phyloP scores from a whole-genome alignment of 2,329 filamentous ascomycete genomes.

The Pseudogymnoascus pannorum region DNA sequence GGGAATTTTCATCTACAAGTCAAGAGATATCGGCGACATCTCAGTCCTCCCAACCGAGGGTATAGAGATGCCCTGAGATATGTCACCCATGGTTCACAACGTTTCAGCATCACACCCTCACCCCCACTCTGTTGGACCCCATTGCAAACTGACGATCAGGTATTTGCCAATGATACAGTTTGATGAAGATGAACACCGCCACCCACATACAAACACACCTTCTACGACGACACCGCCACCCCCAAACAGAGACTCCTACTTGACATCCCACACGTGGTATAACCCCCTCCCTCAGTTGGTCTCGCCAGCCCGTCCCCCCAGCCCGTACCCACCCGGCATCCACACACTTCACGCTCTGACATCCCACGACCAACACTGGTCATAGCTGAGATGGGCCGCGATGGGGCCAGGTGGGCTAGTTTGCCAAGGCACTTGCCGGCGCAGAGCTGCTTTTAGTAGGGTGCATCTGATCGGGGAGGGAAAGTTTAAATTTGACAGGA shows the following conservation, averaged over 20 bases:
- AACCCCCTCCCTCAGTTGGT: neutral
- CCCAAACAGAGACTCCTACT: neutral
- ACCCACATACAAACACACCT: neutral
- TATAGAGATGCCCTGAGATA: neutral
- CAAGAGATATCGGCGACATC: neutral
- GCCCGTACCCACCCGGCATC: neutral
- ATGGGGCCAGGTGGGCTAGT: neutral
- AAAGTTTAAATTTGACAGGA: constrained; percentile 7
- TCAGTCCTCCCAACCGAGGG: neutral
- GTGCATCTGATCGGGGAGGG: neutral
- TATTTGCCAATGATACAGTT: neutral
- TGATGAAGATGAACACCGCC: neutral
- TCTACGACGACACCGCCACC: neutral
- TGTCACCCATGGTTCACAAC: neutral
- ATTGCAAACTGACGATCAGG: neutral
- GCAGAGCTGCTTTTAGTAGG: neutral
- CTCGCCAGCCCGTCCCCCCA: neutral
- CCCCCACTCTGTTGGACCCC: neutral
- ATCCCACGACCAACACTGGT: neutral
- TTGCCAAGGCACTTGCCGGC: neutral
- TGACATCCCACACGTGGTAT: neutral
- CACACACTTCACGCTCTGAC: neutral
- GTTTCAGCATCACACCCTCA: neutral
- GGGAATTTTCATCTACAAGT: neutral
- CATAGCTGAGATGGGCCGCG: neutral